Conservation (phyloP, 2,329 filamentous ascomycete species). For the Pseudohalonectria lignicola region DNA sequence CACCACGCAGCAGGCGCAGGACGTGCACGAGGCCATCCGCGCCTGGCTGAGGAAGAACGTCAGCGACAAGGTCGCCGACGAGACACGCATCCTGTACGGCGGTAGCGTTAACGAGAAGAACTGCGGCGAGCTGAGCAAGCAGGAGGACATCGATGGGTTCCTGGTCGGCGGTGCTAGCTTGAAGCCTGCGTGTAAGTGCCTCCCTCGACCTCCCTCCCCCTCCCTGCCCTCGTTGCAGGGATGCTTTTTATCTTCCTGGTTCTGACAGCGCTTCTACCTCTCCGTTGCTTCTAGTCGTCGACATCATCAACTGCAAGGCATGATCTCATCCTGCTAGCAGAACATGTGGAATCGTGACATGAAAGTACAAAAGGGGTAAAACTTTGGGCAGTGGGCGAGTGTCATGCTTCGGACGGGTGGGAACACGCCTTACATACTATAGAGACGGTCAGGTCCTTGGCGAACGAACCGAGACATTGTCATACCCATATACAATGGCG, state of each 20-base stretch:
- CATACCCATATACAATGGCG: no score
- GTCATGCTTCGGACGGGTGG: no score
- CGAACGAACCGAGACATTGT: no score
- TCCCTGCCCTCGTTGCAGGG: neutral
- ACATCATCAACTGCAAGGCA: slow-evolving; percentile 44
- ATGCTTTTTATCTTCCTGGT: no score
- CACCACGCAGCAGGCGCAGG: slow-evolving; percentile 80
- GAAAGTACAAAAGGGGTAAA: no score
- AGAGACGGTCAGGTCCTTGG: no score
- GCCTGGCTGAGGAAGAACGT: slow-evolving; percentile 77
- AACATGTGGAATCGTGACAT: no score
- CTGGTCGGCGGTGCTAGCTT: slow-evolving; percentile 91
- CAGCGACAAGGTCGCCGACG: slow-evolving; percentile 62
- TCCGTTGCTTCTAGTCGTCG: slow-evolving; percentile 34
- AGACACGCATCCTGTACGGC: slow-evolving; percentile 91
- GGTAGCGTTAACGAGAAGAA: slow-evolving; percentile 98
- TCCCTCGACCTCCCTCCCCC: no score
- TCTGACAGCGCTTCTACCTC: neutral
- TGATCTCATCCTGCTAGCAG: no score
- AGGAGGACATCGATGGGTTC: slow-evolving; percentile 96
- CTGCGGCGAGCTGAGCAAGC: slow-evolving; percentile 82
- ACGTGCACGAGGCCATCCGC: slow-evolving; percentile 87
- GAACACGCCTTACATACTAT: no score
- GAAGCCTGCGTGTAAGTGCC: slow-evolving; percentile 79
- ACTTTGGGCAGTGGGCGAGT: no score